Evolutionary conservation across 768 basidiomycete genomes (phyloP).

Genomic region (Auriculariales sp.): DNA sequence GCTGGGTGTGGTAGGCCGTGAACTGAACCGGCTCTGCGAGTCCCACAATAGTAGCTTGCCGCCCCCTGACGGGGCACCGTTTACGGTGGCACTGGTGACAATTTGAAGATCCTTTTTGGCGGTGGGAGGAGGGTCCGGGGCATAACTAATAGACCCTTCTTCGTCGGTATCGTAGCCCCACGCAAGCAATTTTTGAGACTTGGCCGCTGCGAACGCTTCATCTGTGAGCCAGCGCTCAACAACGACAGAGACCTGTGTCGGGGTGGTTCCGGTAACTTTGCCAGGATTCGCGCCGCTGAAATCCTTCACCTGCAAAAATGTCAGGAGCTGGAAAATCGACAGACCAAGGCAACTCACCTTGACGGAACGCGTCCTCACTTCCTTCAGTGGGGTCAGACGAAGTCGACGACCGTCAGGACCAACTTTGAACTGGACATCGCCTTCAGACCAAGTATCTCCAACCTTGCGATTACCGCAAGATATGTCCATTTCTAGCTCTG

Average conservation of each 20-base stretch:
- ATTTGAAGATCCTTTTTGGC: constrained; percentile 11
- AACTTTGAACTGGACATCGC: constrained; percentile 58
- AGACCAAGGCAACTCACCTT: constrained; percentile 38
- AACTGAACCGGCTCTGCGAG: constrained; percentile 2
- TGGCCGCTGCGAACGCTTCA: constrained; percentile 52
- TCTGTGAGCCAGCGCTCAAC: constrained; percentile 73
- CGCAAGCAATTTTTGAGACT: constrained; percentile 41
- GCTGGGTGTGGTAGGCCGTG: not conserved
- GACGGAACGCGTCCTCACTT: constrained; percentile 48
- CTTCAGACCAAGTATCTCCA: constrained; percentile 66
- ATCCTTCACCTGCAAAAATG: constrained; percentile 45
- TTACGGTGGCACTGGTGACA: not conserved
- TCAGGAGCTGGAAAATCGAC: constrained; percentile 5
- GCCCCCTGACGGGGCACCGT: not conserved
- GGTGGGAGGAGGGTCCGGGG: constrained; percentile 16
- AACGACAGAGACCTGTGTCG: constrained; percentile 41
- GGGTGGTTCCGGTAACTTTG: no score
- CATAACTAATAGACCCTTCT: constrained; percentile 2
- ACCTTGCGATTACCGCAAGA: constrained; percentile 43
- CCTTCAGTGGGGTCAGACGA: constrained; percentile 57
- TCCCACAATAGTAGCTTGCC: constrained; percentile 7
- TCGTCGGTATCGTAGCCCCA: constrained; percentile 31
- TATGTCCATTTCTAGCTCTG: constrained; percentile 30
- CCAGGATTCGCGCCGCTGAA: no score
- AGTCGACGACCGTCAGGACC: constrained; percentile 55